Evolutionary conservation across 768 basidiomycete genomes (phyloP), one percentile per base, ranked within the genome.

Genomic region (Amanita rimosa): DNA sequence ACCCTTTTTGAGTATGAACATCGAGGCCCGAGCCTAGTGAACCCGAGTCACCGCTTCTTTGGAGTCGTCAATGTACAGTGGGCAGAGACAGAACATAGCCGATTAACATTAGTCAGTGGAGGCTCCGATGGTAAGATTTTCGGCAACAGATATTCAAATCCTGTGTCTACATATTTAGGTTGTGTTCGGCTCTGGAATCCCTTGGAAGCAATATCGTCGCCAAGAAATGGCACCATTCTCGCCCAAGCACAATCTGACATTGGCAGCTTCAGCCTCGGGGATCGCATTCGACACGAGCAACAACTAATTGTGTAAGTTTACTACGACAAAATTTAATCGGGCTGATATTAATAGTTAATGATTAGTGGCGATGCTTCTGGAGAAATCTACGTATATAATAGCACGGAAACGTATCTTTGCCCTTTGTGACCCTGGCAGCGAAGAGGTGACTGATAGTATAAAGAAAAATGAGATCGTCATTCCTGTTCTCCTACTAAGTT

Each of bases 181-280:
- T 83, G 81, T 56, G 72, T 87, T 8, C 70, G 83, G 22, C 54
- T 83, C 31, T 87, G 83, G 83, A 74, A 85, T 56, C 72, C 79
- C 5, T 61, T 66, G 21, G 57, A 63, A n/a, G 67, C 75, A 1
- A 54, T 54, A 1, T 57, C 61, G 6, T 62, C 68, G 44, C 56
- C 61, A 2, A 49, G 54, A 3, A 77, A 80, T 58, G 80, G 77
- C 13, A 60, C 41, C 2, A 58, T 76, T 7, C 54, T 85, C 11
- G 81, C 74, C 4, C 68, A 76, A 53, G 69, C 71, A 4, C 65
- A 71, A 53, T 75, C 73, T 10, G 81, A 85, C 54, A 66, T 85
- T 21, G 76, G 68, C 0, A 62, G 71, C 50, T 84, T 85, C 58
- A 69, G 73, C 1, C 51, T 83, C 11, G 84, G 84, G 4, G 74